These are phyloP conservation scores for Micromonas commoda DNA, from an alignment of 139 green algal species.

Conservation along the genomic window DNA sequence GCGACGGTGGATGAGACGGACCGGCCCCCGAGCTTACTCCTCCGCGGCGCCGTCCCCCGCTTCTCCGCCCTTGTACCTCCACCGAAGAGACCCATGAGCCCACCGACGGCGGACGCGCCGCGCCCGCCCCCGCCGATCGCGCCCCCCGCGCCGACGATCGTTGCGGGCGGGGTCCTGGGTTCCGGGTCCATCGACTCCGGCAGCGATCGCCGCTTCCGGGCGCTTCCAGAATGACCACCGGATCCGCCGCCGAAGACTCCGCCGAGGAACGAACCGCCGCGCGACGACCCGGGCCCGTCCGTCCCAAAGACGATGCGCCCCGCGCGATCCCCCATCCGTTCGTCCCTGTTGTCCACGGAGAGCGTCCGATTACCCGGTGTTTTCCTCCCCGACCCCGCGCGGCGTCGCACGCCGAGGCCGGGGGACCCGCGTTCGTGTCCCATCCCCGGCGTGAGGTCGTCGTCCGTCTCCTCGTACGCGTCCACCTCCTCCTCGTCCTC, in stretches of 20 bases:
- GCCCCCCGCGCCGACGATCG: neutral
- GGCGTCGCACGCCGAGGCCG: too few relatives aligned
- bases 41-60: neutral
- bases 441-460: too few relatives aligned
- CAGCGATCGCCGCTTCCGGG: neutral
- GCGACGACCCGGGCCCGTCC: too few relatives aligned
- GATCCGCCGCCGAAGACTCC: neutral
- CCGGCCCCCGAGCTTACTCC: neutral
- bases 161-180: neutral
- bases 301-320: too few relatives aligned
- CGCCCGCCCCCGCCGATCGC: neutral
- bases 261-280: neutral
- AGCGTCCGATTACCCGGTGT: too few relatives aligned
- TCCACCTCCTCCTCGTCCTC: too few relatives aligned
- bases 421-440: too few relatives aligned
- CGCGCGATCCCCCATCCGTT: neutral
- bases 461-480: too few relatives aligned
- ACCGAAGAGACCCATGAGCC: neutral
- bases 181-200: slow-evolving; percentile 7
- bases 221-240: too few relatives aligned
- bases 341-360: too few relatives aligned
- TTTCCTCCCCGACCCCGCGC: too few relatives aligned
- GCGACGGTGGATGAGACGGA: neutral
- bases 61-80: neutral
- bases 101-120: neutral